Percentiles rank a stretch among this genome's conserved stretches.
These are phyloP conservation scores for Apophysomyces sp. DNA, from an alignment of 371 early-diverging fungal species.

Conservation along the genomic window DNA sequence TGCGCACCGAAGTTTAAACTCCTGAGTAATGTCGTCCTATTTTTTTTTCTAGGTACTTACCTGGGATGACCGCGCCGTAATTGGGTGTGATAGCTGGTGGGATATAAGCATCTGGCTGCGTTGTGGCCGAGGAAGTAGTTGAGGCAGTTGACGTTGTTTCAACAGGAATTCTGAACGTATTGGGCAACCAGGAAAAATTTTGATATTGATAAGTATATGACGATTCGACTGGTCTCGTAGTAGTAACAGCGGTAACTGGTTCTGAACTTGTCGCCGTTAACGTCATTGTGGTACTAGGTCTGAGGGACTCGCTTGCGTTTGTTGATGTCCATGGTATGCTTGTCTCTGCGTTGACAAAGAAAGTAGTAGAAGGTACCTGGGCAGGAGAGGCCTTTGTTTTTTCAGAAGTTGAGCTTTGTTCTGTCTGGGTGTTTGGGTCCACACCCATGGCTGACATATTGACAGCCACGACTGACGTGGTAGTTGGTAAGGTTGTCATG, in stretches of 20 bases:
- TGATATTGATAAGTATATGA: conserved; percentile 10
- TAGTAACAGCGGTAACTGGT: neutral
- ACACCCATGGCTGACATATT: too few species aligned
- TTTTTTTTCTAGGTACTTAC: conserved; percentile 8
- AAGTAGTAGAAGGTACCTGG: too few species aligned
- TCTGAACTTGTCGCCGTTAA: neutral
- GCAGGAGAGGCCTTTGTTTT: too few species aligned
- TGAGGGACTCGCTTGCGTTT: too few species aligned
- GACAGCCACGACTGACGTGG: too few species aligned
- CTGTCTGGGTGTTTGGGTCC: too few species aligned
- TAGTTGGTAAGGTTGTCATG: too few species aligned
- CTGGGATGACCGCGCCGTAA: conserved; percentile 42
- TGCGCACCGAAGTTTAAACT: neutral
- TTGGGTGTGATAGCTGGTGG: conserved; percentile 44
- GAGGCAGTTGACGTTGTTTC: conserved; percentile 5
- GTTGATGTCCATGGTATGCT: too few species aligned
- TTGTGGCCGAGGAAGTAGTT: neutral
- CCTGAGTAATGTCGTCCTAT: neutral
- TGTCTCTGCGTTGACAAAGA: too few species aligned
- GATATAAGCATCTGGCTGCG: neutral
- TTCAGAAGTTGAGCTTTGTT: too few species aligned
- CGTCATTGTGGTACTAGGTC: too few species aligned
- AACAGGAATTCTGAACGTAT: conserved; percentile 10
- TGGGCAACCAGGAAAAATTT: conserved; percentile 15
- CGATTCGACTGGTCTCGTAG: conserved; percentile 4